Evolutionary conservation across 345 rosid species (phyloP).

Genomic region (Schrenkiella parvula): DNA sequence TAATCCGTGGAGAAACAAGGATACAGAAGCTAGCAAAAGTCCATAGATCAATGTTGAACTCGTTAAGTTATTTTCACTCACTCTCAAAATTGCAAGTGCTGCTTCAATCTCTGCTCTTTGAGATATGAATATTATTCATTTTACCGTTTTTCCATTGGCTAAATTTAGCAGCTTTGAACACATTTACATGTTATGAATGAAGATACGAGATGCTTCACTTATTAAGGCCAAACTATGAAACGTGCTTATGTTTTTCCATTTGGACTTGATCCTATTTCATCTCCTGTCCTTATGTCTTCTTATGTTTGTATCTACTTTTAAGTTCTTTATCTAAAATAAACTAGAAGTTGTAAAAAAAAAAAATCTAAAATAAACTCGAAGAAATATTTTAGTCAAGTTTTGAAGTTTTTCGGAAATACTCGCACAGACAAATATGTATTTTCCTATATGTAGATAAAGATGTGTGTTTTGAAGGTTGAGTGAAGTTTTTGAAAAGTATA

Average conservation of each 20-base stretch:
- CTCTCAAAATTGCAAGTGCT: not conserved
- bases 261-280: not conserved
- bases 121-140: not conserved
- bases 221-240: not conserved
- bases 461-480: not conserved
- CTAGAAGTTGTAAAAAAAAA: no score
- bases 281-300: not conserved
- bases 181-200: not conserved
- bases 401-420: not conserved
- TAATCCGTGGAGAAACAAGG: constrained; percentile 83
- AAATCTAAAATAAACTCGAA: not conserved
- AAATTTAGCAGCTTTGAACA: not conserved
- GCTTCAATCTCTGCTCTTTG: not conserved
- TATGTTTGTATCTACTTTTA: not conserved
- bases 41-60: constrained; percentile 14
- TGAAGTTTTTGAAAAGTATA: not conserved
- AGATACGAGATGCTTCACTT: not conserved
- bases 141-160: not conserved
- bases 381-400: not conserved
- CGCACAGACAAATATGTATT: not conserved
- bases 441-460: not conserved
- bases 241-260: not conserved
- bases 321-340: not conserved
- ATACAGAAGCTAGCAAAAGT: constrained; percentile 37
- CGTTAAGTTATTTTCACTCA: not conserved